Evolutionary conservation across 306 rosid genomes (phyloP).

Genomic region (Casuarina glauca): DNA sequence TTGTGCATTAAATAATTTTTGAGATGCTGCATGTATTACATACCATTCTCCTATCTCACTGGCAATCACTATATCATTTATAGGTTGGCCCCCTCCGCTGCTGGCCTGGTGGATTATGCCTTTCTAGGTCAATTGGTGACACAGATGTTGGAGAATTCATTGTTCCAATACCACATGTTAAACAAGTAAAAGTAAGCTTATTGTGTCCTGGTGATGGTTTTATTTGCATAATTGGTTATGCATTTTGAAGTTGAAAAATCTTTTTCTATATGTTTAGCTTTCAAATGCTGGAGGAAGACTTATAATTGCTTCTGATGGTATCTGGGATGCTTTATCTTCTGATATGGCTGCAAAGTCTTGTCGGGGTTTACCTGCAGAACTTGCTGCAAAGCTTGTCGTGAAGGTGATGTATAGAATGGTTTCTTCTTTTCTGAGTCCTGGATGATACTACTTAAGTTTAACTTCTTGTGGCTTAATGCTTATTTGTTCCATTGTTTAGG

Average conservation of each 20-base stretch:
- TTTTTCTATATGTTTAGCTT: slow-evolving; percentile 55
- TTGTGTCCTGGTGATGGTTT: slow-evolving; percentile 23
- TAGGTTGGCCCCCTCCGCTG: slow-evolving; percentile 99
- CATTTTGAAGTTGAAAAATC: slow-evolving; percentile 21
- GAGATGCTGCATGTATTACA: neutral
- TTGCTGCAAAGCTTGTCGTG: slow-evolving; percentile 97
- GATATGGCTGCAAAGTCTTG: slow-evolving; percentile 86
- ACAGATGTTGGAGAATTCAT: slow-evolving; percentile 98
- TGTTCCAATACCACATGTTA: slow-evolving; percentile 96
- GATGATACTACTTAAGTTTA: slow-evolving; percentile 16
- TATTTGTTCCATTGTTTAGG: slow-evolving; percentile 46
- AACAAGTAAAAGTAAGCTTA: slow-evolving; percentile 87
- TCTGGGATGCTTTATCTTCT: slow-evolving; percentile 95
- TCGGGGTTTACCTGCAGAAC: slow-evolving; percentile 95
- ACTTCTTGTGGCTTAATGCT: slow-evolving; percentile 17
- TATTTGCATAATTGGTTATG: slow-evolving; percentile 8
- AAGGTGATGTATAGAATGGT: slow-evolving; percentile 56
- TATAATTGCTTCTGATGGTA: slow-evolving; percentile 98
- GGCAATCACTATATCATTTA: slow-evolving; percentile 12
- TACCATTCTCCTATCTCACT: slow-evolving; percentile 22
- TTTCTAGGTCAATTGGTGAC: slow-evolving; percentile 97
- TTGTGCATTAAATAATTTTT: slow-evolving; percentile 2
- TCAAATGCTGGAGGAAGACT: slow-evolving; percentile 94
- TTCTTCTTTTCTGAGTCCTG: slow-evolving; percentile 11
- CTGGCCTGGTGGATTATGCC: slow-evolving; percentile 99